These are phyloP conservation scores for Chloris gayana DNA, from an alignment of 176 grass and related monocot genomes.

Conservation along the genomic window DNA sequence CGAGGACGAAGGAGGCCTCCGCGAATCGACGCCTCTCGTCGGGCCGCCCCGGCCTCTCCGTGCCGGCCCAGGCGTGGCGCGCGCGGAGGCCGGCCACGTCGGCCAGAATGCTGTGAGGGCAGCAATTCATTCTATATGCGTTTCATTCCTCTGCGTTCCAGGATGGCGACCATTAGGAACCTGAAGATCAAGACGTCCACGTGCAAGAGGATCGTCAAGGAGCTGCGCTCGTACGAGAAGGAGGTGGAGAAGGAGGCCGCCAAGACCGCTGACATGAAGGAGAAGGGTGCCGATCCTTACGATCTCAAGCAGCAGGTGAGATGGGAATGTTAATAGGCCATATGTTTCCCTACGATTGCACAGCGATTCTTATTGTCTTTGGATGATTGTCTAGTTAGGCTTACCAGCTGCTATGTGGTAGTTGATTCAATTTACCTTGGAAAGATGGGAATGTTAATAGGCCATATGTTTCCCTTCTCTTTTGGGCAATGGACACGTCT, in stretches of 20 bases:
- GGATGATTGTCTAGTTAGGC: too few species aligned
- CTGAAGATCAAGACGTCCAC: conserved; percentile 88
- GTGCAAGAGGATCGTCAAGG: conserved; percentile 87
- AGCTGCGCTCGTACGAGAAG: conserved; percentile 85
- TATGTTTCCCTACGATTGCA: too few species aligned
- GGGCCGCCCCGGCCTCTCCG: too few species aligned
- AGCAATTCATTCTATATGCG: too few species aligned
- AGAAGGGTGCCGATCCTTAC: conserved; percentile 83
- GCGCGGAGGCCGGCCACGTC: too few species aligned
- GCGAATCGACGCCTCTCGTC: too few species aligned
- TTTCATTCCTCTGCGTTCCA: not conserved
- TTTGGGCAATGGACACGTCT: not conserved
- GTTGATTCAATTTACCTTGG: conserved; percentile 2
- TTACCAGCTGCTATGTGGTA: not conserved
- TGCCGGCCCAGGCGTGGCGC: too few species aligned
- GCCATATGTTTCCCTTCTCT: not conserved
- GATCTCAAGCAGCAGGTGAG: conserved; percentile 92
- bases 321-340: too few species aligned
- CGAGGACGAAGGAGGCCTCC: too few species aligned
- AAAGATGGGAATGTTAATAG: not conserved
- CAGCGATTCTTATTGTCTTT: too few species aligned
- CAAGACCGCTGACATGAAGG: conserved; percentile 93
- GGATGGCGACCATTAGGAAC: conserved; percentile 76
- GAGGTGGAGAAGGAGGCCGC: conserved; percentile 79
- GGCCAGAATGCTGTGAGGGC: too few species aligned